Evolutionary conservation across 169 alveolate genomes (phyloP).

Genomic region (Cryptosporidium viatorum): DNA sequence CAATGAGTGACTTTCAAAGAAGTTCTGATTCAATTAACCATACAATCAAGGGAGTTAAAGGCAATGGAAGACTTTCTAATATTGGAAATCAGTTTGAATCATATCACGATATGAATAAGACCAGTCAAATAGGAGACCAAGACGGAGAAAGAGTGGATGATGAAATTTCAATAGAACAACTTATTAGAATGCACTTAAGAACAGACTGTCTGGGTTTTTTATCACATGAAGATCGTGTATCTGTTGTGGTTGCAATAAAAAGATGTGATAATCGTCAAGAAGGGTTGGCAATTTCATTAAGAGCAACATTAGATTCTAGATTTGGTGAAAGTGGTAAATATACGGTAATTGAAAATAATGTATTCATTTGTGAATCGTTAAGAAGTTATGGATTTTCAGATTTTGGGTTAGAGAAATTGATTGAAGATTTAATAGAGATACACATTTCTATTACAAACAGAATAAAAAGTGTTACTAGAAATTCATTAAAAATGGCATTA

Average conservation of each 20-base stretch:
- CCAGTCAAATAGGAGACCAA: constrained; percentile 48
- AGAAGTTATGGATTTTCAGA: constrained; percentile 69
- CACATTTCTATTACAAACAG: constrained; percentile 39
- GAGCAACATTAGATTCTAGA: constrained; percentile 71
- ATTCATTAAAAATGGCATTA: constrained; percentile 43
- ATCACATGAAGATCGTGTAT: constrained; percentile 66
- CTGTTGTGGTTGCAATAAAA: constrained; percentile 66
- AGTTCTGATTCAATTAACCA: constrained; percentile 11
- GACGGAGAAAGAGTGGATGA: constrained; percentile 60
- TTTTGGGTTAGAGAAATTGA: constrained; percentile 32
- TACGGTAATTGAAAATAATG: constrained; percentile 22
- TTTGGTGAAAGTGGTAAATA: constrained; percentile 59
- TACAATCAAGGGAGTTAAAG: not conserved
- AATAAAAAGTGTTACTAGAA: constrained; percentile 39
- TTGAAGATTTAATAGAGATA: constrained; percentile 55
- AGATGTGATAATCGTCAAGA: constrained; percentile 64
- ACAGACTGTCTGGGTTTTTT: constrained; percentile 65
- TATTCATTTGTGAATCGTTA: constrained; percentile 26
- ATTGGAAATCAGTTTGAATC: constrained; percentile 2
- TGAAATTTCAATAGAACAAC: constrained; percentile 62
- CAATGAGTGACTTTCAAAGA: constrained; percentile 25
- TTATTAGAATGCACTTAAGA: constrained; percentile 61
- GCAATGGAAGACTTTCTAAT: not conserved
- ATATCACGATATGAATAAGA: constrained; percentile 63
- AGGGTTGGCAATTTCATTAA: constrained; percentile 66